Evolutionary conservation across 352 stramenopile genomes (phyloP).

Genomic region (Phytophthora gonapodyides): DNA sequence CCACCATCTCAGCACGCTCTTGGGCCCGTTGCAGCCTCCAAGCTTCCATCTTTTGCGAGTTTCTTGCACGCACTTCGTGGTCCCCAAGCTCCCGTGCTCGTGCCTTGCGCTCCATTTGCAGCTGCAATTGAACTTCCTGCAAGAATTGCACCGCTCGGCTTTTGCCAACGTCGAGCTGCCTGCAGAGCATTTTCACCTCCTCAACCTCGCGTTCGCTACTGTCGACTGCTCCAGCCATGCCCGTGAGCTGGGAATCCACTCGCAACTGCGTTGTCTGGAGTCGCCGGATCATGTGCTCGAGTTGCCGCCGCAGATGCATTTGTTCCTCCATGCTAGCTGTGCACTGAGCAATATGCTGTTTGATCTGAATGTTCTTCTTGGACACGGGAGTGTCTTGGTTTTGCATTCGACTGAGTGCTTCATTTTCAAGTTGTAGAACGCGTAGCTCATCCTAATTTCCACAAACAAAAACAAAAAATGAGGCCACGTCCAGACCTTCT

Average conservation of each 20-base stretch:
- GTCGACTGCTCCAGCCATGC: constrained; percentile 72
- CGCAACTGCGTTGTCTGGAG: constrained; percentile 76
- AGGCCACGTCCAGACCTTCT: too few relatives aligned
- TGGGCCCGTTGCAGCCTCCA: constrained; percentile 75
- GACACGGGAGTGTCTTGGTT: constrained; percentile 82
- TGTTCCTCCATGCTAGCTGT: constrained; percentile 81
- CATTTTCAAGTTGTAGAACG: constrained; percentile 71
- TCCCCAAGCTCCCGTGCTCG: constrained; percentile 71
- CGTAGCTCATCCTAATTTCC: constrained; percentile 62
- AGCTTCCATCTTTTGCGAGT: constrained; percentile 82
- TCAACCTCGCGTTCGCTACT: constrained; percentile 65
- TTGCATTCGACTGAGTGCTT: constrained; percentile 68
- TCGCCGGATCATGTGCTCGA: constrained; percentile 84
- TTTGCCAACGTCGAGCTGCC: constrained; percentile 80
- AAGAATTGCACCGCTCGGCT: constrained; percentile 74
- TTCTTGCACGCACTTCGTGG: constrained; percentile 76
- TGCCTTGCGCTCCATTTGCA: constrained; percentile 68
- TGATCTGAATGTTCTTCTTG: constrained; percentile 68
- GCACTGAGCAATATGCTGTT: constrained; percentile 70
- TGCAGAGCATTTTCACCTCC: constrained; percentile 75
- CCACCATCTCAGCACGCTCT: constrained; percentile 77
- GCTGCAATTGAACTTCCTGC: constrained; percentile 78
- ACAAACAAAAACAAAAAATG: not conserved
- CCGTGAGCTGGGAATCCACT: constrained; percentile 67
- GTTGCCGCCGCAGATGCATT: constrained; percentile 69